Base-by-base conservation (phyloP, 805 yeast species). In the Yarrowia porcina region DNA sequence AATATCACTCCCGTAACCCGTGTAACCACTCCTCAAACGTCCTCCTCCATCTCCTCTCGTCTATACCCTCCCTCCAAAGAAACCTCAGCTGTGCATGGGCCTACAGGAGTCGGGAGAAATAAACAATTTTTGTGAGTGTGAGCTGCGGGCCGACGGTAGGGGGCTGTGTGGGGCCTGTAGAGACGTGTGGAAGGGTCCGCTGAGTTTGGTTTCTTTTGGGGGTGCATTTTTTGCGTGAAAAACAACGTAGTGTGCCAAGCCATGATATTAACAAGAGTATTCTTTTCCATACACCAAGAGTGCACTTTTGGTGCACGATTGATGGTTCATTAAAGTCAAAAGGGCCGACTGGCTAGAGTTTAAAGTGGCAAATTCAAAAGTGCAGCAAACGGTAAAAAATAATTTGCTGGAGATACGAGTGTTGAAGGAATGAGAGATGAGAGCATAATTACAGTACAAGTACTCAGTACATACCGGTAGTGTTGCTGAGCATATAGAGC, bases 31-130 rank as follows among this genome's bases (percentile, higher is more conserved):
- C 20, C 41, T 18, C 21, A 18, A 13, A 20, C 42, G 2, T 7
- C 17, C 18, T 18, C 15, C 4, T 1, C 21, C 30, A n/a, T n/a
- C 30, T 1, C n/a, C n/a, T n/a, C n/a, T n/a, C n/a, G n/a, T n/a
- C n/a, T n/a, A n/a, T n/a, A 13, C 11, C 13, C 2, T 13, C 41
- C 21, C 21, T 23, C 17, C 27, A 47, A 30, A 47, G 23, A 49
- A 49, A 49, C 57, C 41, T 49, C 41, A 11, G 13, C 30, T 11
- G 17, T 49, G 57, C 57, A 49, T 49, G 57, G 52, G 33, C 8
- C 52, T 30, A 44, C 56, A 49, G 32, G 39, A 20, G 57, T 49
- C 57, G 57, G 57, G 57, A 49, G 21, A 49, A 49, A 33, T 49
- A 32, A 49, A 49, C 56, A 49, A 49, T 49, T 49, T 39, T 49